Evolutionary conservation across 2,329 filamentous ascomycete species (phyloP).

Genomic region (Pseudocercospora musae): DNA sequence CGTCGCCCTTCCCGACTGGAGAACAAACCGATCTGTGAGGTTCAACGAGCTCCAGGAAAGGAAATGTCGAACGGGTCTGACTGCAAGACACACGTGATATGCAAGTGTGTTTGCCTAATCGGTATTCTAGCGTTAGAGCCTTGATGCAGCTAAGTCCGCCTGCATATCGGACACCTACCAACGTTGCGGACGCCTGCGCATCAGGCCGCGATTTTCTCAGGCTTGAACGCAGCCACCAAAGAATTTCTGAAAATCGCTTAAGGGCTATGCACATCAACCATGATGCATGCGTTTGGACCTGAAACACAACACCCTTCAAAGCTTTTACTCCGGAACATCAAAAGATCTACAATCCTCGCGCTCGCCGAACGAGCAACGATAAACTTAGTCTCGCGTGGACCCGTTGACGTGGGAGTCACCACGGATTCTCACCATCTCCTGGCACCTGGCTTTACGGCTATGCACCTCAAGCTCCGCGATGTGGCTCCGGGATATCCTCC

Average conservation of each 20-base stretch:
- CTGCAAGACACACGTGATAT: not conserved
- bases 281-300: not conserved
- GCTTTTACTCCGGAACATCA: not conserved
- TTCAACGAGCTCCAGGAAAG: not conserved
- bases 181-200: not conserved
- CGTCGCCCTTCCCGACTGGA: not conserved
- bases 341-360: constrained; percentile 1
- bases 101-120: constrained; percentile 3
- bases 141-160: not conserved
- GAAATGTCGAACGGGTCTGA: not conserved
- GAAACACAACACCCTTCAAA: not conserved
- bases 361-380: not conserved
- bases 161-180: not conserved
- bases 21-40: not conserved
- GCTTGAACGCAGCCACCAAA: not conserved
- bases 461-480: not conserved
- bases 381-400: not conserved
- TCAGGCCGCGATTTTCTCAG: not conserved
- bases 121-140: not conserved
- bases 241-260: not conserved
- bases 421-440: not conserved
- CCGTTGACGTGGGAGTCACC: not conserved
- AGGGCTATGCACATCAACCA: not conserved
- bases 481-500: not conserved
- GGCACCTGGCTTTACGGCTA: not conserved